Conservation (phyloP, 192 early-diverging fungal species). For the Gryganskiella cystojenkinii region DNA sequence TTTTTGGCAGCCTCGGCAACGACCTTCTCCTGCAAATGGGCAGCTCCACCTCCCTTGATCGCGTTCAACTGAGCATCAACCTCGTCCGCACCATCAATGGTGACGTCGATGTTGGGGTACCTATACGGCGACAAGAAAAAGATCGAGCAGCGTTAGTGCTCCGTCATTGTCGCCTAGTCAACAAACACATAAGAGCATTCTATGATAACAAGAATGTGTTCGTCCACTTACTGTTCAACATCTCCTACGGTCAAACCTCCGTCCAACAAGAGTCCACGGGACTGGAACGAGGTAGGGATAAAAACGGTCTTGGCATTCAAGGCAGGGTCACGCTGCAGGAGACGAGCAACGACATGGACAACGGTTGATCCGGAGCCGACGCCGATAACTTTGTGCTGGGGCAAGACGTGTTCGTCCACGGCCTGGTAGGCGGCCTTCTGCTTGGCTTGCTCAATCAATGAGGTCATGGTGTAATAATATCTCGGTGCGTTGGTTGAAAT, state of each 20-base stretch:
- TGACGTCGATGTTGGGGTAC: slow-evolving; percentile 83
- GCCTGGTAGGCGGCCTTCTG: slow-evolving; percentile 87
- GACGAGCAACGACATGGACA: slow-evolving; percentile 86
- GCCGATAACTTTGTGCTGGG: slow-evolving; percentile 79
- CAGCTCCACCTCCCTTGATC: slow-evolving; percentile 96
- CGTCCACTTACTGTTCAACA: slow-evolving; percentile 81
- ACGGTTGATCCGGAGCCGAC: slow-evolving; percentile 91
- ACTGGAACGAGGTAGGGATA: slow-evolving; percentile 95
- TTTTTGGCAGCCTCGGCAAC: slow-evolving; percentile 85
- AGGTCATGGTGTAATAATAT: slow-evolving; percentile 24
- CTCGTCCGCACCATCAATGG: slow-evolving; percentile 94
- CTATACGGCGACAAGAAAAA: slow-evolving; percentile 24
- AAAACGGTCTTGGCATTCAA: slow-evolving; percentile 80
- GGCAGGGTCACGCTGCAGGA: slow-evolving; percentile 72
- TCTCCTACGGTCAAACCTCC: slow-evolving; percentile 83
- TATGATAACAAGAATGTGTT: no score
- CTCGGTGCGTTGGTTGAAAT: background rate
- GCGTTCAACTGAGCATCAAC: slow-evolving; percentile 87
- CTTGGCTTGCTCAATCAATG: slow-evolving; percentile 79
- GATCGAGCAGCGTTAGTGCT: background rate
- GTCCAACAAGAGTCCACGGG: slow-evolving; percentile 83
- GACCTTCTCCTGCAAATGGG: slow-evolving; percentile 94
- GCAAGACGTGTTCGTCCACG: slow-evolving; percentile 86
- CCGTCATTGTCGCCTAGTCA: no score
- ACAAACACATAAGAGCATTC: no score